These are phyloP conservation scores for Argentina anserina DNA, from an alignment of 306 rosid genomes.

Conservation along the genomic window DNA sequence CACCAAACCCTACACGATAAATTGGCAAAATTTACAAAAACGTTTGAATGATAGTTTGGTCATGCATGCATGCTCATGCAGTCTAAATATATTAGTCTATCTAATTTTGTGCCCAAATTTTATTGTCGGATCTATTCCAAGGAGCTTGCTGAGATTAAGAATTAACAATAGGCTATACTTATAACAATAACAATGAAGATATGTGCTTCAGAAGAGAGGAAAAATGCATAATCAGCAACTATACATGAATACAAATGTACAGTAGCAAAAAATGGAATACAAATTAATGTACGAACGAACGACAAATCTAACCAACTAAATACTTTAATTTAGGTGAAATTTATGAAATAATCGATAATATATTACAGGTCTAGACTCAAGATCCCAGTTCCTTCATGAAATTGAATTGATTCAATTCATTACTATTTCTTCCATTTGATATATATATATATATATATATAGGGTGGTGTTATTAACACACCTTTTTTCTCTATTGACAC, in stretches of 20 bases:
- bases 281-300: background rate
- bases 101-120: background rate
- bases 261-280: too few species aligned
- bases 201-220: too few species aligned
- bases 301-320: background rate
- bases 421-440: background rate
- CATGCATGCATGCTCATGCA: background rate
- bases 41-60: background rate
- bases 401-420: background rate
- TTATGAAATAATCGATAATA: too few species aligned
- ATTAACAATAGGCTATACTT: too few species aligned
- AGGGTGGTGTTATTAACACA: too few species aligned
- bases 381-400: background rate
- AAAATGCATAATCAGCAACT: background rate
- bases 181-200: background rate
- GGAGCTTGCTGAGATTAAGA: too few species aligned
- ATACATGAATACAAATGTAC: too few species aligned
- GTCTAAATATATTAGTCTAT: background rate
- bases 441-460: too few species aligned
- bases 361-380: background rate
- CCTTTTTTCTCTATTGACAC: too few species aligned
- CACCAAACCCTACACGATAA: background rate
- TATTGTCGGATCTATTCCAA: too few species aligned
- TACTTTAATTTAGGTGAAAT: fast-evolving
- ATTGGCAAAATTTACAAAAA: background rate